Conservation (phyloP, 2,329 filamentous ascomycete genomes). For the Fusarium camptoceras region DNA sequence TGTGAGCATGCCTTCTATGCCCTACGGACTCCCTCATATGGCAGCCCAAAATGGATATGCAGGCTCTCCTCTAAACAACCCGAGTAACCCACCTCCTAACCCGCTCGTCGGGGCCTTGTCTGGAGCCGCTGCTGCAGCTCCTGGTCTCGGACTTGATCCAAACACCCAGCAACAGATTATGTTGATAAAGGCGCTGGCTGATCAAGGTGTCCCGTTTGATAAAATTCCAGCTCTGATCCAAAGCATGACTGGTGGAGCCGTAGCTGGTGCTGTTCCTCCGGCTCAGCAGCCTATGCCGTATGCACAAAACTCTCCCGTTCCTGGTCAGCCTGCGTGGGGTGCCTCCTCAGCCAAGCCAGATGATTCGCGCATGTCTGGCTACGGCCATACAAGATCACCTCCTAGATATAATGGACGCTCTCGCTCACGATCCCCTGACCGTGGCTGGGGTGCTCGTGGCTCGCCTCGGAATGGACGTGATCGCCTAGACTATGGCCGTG, state of each 20-base stretch:
- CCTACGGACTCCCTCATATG: constrained; percentile 53
- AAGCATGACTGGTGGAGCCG: constrained; percentile 57
- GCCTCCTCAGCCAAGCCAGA: constrained; percentile 49
- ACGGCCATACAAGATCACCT: constrained; percentile 72
- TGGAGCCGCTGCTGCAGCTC: constrained; percentile 47
- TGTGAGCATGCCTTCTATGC: constrained; percentile 69
- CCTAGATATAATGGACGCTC: constrained; percentile 70
- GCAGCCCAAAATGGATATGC: constrained; percentile 51
- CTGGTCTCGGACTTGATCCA: constrained; percentile 58
- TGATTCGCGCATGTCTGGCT: constrained; percentile 68
- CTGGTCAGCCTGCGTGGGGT: constrained; percentile 51
- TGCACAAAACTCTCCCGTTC: constrained; percentile 58
- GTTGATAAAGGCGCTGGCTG: constrained; percentile 79
- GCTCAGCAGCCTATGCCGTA: constrained; percentile 50
- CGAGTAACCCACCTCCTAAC: constrained; percentile 47
- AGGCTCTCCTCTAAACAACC: constrained; percentile 43
- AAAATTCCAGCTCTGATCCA: constrained; percentile 74
- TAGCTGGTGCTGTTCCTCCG: constrained; percentile 49
- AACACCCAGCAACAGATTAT: constrained; percentile 77
- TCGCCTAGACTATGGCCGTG: constrained; percentile 80
- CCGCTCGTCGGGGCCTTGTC: constrained; percentile 50
- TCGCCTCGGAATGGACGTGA: constrained; percentile 72
- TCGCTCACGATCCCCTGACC: constrained; percentile 83
- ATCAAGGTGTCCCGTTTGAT: constrained; percentile 81
- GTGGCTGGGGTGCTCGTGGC: constrained; percentile 74